A percentile compares a stretch with the other conserved stretches of the same genome.
These are phyloP conservation scores for Amauroascus niger DNA, from an alignment of 2,329 filamentous ascomycete species.

Conservation along the genomic window DNA sequence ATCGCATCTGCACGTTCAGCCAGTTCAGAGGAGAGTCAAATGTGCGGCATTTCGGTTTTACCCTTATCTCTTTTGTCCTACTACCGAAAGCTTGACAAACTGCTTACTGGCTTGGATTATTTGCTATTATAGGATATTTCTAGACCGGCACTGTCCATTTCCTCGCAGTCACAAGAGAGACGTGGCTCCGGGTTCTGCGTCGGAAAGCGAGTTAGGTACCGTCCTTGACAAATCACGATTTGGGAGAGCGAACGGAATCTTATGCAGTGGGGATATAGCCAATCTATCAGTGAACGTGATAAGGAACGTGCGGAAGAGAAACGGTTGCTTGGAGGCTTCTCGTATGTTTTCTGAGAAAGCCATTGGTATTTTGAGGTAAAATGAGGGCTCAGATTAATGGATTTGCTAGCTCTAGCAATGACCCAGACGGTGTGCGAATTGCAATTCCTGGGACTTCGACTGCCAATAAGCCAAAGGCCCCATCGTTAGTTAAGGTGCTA, in stretches of 20 bases:
- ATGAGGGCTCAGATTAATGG: background rate
- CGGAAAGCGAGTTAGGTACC: background rate
- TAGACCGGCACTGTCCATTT: background rate
- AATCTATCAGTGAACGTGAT: background rate
- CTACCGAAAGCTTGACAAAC: background rate
- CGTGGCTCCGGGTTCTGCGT: background rate
- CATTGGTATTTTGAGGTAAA: background rate
- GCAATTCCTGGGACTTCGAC: background rate
- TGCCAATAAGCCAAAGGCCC: background rate
- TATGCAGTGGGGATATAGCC: background rate
- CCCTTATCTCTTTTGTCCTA: background rate
- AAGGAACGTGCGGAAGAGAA: slow-evolving; percentile 11
- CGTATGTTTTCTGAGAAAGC: background rate
- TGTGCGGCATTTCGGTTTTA: background rate
- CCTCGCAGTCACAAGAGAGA: background rate
- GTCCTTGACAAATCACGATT: background rate
- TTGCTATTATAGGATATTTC: background rate
- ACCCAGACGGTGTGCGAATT: slow-evolving; percentile 7
- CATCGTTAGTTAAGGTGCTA: background rate
- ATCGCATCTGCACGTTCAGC: slow-evolving; percentile 1
- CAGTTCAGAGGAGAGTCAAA: background rate
- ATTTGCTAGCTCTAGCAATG: background rate
- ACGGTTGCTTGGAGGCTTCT: slow-evolving; percentile 11
- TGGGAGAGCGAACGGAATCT: background rate
- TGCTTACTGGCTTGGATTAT: background rate